Base-by-base conservation (phyloP, 2,329 filamentous ascomycete species). In the Ceratocystis papillata region DNA sequence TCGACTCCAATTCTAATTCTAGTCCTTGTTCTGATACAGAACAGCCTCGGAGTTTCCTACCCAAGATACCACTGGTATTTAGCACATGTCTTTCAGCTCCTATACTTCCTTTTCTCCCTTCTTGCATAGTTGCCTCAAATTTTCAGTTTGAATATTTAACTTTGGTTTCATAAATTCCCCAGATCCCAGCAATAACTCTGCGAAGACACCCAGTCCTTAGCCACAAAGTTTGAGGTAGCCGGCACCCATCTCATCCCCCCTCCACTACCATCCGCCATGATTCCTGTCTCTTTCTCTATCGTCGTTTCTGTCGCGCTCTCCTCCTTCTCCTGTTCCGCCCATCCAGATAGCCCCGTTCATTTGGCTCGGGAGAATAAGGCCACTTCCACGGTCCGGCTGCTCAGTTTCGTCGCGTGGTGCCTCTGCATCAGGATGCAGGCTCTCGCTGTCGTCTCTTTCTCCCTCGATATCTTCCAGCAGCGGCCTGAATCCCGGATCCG, bases 381-480 rank as follows among this genome's bases (percentile, higher is more conserved):
- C 50, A 30, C 48, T 48, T 55, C 62, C 45, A 5, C 28, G 20
- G 25, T n/a, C 50, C n/a, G 5, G 7, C 48, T 57, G 33, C 4
- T 3, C 20, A 30, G 25, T 3, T 37, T 20, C 63, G 25, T 20
- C 50, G 10, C 22, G 46, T 20, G 46, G 46, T 41, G 15, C 1
- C 30, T 46, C 22, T 44, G 5, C 44, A 6, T 41, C 12, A 17
- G 60, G 33, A 12, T 17, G 8, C 8, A 12, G 20, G 25, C 25
- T 41, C 6, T 17, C 22, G n/a, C 44, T 30, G 1, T 37, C 62
- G 8, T 28, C 46, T 17, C 30, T 25, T 37, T 25, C 50, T 41
- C 22, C 63, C 28, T 57, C 30, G 7, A 30, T 5, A 28, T 64
- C 50, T 50, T 64, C 50, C 63, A 59, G 22, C 17, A 59, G 55